Evolutionary conservation across 2,329 filamentous ascomycete species (phyloP).

Genomic region (Fusarium austroafricanum): DNA sequence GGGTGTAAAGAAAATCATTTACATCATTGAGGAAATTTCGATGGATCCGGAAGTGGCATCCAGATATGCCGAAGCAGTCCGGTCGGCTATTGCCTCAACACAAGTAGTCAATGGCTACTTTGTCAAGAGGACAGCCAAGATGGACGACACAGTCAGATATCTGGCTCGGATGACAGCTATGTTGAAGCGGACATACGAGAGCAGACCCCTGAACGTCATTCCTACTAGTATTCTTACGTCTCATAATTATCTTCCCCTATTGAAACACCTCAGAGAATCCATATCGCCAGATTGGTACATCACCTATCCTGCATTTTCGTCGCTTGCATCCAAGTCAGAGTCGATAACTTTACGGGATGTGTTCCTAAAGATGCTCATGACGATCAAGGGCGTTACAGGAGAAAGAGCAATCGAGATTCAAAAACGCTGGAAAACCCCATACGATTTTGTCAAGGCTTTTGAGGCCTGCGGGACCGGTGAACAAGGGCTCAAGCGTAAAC

Average conservation of each 20-base stretch:
- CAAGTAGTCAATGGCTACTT: conserved; percentile 85
- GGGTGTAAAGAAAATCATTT: conserved; percentile 80
- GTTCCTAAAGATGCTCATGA: conserved; percentile 89
- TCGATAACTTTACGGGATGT: conserved; percentile 78
- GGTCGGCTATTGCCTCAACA: conserved; percentile 79
- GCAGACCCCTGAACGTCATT: conserved; percentile 68
- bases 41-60: conserved; percentile 65
- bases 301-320: conserved; percentile 77
- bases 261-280: conserved; percentile 68
- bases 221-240: conserved; percentile 72
- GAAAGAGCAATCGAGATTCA: conserved; percentile 86
- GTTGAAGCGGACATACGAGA: conserved; percentile 73
- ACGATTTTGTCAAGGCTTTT: conserved; percentile 77
- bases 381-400: conserved; percentile 77
- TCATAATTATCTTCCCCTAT: conserved; percentile 72
- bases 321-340: conserved; percentile 79
- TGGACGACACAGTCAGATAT: conserved; percentile 84
- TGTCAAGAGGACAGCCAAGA: conserved; percentile 77
- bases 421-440: conserved; percentile 79
- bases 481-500: conserved; percentile 65
- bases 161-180: conserved; percentile 77
- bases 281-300: conserved; percentile 68
- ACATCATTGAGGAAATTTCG: conserved; percentile 79
- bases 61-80: conserved; percentile 74
- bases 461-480: conserved; percentile 63